Evolutionary conservation across 768 basidiomycete genomes (phyloP), one percentile per base, ranked within the genome.

Genomic region (Suillus decipiens): DNA sequence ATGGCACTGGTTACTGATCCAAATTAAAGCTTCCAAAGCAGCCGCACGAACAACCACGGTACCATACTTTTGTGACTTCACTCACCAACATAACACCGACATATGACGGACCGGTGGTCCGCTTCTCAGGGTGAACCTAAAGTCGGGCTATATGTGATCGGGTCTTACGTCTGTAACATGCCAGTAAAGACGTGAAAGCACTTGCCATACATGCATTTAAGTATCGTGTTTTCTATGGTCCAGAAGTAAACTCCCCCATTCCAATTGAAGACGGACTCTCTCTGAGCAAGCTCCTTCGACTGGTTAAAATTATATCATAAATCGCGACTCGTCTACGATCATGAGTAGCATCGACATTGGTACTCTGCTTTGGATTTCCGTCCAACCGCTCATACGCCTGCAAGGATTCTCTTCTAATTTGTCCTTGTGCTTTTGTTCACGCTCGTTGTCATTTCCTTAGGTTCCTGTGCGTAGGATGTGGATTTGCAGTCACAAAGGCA

Each of bases 281-380:
- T 57, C 24, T 39, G 15, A 57, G 11, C 37, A 28, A 17, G 15
- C 11, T 39, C 37, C 24, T 19, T 57, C 9, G 11, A 28, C 39
- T 19, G 10, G 8, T 55, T 22, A 15, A 55, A 24, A 15, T 19
- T 1, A 1, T 36, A 22, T 56, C 37, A 36, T 37, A 11, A 19
- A 19, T 24, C 24, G 7, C 39, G 10, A 57, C 39, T 57, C 5
- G 24, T 19, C 15, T 3, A 39, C 19, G 22, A 34, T n/a, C 58
- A 73, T 73, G 72, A 63, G 57, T 33, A 51, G 31, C 41, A 53
- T 73, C 43, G 41, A 79, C 45, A 66, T 71, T 14, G 81, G 85
- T 14, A 75, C 80, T 15, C 74, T 89, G 60, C 83, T 89, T 58
- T 89, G 88, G 87, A 80, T 86, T 33, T 86, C 88, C 24, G 77